Evolutionary conservation across 345 rosid genomes (phyloP), one percentile per base, ranked within the genome.

Genomic region (Lumnitzera littorea): DNA sequence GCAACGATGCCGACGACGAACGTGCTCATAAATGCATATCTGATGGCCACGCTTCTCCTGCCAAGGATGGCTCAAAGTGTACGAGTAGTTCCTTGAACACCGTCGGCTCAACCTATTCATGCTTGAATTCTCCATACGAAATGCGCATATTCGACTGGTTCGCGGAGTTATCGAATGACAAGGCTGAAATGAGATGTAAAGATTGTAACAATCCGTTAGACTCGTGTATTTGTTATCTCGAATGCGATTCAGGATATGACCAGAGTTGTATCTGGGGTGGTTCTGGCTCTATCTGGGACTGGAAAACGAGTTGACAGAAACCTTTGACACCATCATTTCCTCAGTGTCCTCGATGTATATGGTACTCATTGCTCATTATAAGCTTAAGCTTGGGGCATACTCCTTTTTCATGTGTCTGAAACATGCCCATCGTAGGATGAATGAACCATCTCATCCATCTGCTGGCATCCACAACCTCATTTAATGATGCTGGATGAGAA

Each of bases 71-170:
- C 52, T 46, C 17, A n/a, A 78, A 61, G 46, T 57, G 41, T 16
- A 56, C n/a, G 46, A 68, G 58, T 36, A 61, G 55, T 49, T 36
- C 57, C 23, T 55, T 17, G 55, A 70, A 66, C 27, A 6, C 11
- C 12, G 1, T 43, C 50, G 41, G 60, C 49, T 43, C 24, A 0
- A 48, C 17, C 27, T 16, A 36, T 41, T 16, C 60, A 16, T 1
- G 11, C 49, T 57, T 57, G 60, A 70, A 67, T 63, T 83, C 96
- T 55, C 86, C 91, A 4, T 83, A 76, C 4, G 84, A 85, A 67
- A 61, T 59, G 55, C 70, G 77, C 58, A 50, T 81, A 31, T 63
- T 67, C 25, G 83, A 83, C 66, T 85, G 89, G 96, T 70, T 81
- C 53, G 55, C 75, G 43, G 78, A 76, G 57, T 67, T 76, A 8